These are phyloP conservation scores for Raphanus hybrid DNA, from an alignment of 441 rosid genomes.

Conservation along the genomic window DNA sequence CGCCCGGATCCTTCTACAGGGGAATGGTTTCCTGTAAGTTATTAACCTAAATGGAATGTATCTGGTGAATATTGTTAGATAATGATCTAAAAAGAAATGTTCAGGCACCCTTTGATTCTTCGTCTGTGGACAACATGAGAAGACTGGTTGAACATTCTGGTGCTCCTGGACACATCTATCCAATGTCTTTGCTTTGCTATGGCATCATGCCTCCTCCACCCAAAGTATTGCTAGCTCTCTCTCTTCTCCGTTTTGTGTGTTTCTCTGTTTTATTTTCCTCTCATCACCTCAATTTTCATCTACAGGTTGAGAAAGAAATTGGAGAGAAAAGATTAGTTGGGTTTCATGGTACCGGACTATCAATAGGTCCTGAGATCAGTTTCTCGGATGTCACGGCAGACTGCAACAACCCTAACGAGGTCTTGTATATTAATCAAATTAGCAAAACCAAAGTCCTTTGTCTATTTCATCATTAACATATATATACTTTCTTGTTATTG, in stretches of 20 bases:
- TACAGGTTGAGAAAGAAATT: slow-evolving; percentile 93
- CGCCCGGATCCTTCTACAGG: slow-evolving; percentile 84
- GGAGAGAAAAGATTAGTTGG: slow-evolving; percentile 85
- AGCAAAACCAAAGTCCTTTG: not conserved
- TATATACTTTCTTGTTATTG: not conserved
- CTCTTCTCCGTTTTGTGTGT: not conserved
- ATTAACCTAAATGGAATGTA: slow-evolving; percentile 15
- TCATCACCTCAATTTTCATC: slow-evolving; percentile 28
- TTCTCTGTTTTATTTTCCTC: slow-evolving; percentile 19
- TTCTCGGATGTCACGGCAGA: slow-evolving; percentile 58
- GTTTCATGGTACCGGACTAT: slow-evolving; percentile 75
- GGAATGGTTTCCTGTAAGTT: slow-evolving; percentile 89
- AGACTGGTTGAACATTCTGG: slow-evolving; percentile 88
- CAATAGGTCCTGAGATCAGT: slow-evolving; percentile 67
- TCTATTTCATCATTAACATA: slow-evolving; percentile 23
- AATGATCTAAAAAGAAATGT: slow-evolving; percentile 40
- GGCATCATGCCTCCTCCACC: slow-evolving; percentile 97
- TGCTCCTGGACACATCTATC: slow-evolving; percentile 81
- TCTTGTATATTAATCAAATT: slow-evolving; percentile 38
- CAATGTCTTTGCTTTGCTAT: slow-evolving; percentile 77
- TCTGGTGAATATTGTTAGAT: slow-evolving; percentile 34
- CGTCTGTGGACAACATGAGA: slow-evolving; percentile 96
- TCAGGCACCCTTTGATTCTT: slow-evolving; percentile 92
- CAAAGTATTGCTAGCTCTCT: slow-evolving; percentile 49
- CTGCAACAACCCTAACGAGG: slow-evolving; percentile 75